Base-by-base conservation (phyloP, 2,329 filamentous ascomycete species). In the Ambrosiella beaveri region DNA sequence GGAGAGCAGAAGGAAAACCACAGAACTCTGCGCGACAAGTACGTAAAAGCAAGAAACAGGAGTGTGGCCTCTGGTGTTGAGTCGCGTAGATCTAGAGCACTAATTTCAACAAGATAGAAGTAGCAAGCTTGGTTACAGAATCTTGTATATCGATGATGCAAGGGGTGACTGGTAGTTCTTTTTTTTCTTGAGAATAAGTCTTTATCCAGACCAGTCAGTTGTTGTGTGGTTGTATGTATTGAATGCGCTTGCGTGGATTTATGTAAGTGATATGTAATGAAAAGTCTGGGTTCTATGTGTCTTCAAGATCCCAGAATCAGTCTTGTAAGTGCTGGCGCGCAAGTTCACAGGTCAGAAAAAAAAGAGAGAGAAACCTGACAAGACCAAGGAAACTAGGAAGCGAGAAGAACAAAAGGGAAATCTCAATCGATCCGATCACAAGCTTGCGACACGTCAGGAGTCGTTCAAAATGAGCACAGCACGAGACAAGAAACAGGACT, bases 391-490 rank as follows among this genome's bases (percentile, higher is more conserved):
- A 47, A 54, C 53, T 6, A 45, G 41, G 38, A 49, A 39, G 27
- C 36, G 40, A 53, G 40, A 54, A 51, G 5, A 61, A 57, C 15
- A 54, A 53, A 56, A 56, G 41, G n/a, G 40, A 56, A 58, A 44
- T 27, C 47, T 41, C 38, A 57, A 36, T 41, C 40, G 54, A 57
- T 54, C 52, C 35, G 17, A 54, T 59, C 58, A 39, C 47, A 57
- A 53, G 47, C 54, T 56, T 59, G 45, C 54, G 15, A 54, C 50
- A 59, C 58, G 54, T 56, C 58, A 56, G 58, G 54, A 59, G 58
- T 59, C 49, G 45, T 61, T 27, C 47, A 45, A 56, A 47, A 51
- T 54, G 52, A 41, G 38, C 38, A 54, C 38, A 54, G 52, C 52
- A 49, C 37, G 39, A 51, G 39, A 52, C 56, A 37, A 41, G 15